A percentile compares a stretch with the other conserved stretches of the same genome.
Conservation (phyloP, 169 alveolate species). For the Eimeria falciformis region DNA sequence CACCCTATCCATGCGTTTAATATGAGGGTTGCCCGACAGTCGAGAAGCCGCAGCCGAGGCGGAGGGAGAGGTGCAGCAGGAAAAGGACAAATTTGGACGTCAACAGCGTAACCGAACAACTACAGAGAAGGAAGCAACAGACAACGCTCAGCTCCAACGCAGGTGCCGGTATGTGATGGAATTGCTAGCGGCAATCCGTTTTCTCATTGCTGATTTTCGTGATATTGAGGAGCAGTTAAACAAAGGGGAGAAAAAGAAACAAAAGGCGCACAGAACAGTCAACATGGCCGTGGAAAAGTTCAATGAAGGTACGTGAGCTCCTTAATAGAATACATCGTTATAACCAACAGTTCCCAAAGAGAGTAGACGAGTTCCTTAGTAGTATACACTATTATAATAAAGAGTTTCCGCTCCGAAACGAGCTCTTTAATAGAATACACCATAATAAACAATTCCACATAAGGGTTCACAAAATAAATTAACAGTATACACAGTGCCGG, state of each 20-base stretch:
- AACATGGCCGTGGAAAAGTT: constrained; percentile 39
- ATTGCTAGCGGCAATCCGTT: constrained; percentile 45
- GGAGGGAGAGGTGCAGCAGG: constrained; percentile 40
- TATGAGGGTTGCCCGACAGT: no score
- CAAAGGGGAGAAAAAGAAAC: constrained; percentile 43
- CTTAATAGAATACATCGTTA: background rate
- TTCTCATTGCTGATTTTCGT: constrained; percentile 26
- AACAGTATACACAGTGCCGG: no score
- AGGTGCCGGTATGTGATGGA: constrained; percentile 38
- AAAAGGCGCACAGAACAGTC: constrained; percentile 34
- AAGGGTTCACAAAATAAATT: no score
- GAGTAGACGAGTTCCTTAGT: no score
- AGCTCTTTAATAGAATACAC: no score
- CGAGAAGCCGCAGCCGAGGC: constrained; percentile 33
- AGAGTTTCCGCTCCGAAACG: no score
- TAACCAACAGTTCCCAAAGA: no score
- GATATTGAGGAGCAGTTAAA: constrained; percentile 42
- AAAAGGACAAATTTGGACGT: background rate
- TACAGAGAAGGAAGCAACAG: background rate
- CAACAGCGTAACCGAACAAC: background rate
- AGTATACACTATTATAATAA: no score
- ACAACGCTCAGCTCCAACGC: constrained; percentile 26
- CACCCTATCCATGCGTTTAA: no score
- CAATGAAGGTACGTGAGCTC: constrained; percentile 1
- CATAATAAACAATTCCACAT: no score